Evolutionary conservation across 345 rosid species (phyloP).

Genomic region (Populus euphratica): DNA sequence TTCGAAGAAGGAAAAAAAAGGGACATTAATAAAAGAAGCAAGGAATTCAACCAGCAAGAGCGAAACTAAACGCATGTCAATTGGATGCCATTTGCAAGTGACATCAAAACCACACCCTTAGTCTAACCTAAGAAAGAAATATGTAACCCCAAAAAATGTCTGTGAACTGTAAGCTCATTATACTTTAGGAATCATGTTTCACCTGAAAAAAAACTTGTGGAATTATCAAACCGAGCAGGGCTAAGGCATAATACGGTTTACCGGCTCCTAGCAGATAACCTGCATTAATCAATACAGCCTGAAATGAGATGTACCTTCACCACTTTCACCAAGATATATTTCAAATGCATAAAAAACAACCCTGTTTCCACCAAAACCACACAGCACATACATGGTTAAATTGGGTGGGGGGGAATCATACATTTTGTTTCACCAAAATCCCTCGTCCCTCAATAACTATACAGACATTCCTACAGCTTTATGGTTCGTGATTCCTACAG

Average conservation of each 20-base stretch:
- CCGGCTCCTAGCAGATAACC: slow-evolving; percentile 94
- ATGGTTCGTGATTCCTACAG: not conserved
- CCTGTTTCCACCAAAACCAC: not conserved
- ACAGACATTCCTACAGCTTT: not conserved
- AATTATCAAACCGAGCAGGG: slow-evolving; percentile 61
- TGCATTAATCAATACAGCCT: slow-evolving; percentile 23
- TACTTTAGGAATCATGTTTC: slow-evolving; percentile 7
- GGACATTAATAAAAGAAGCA: not conserved
- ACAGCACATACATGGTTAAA: no score
- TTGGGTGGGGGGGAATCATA: no score
- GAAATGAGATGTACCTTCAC: not conserved
- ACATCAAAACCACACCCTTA: not conserved
- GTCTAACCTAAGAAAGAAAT: not conserved
- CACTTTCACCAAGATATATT: not conserved
- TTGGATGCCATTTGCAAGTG: not conserved
- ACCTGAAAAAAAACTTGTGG: slow-evolving; percentile 95
- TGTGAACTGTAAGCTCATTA: not conserved
- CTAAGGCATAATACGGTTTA: slow-evolving; percentile 84
- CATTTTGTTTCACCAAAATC: no score
- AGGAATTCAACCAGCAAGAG: not conserved
- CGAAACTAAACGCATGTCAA: not conserved
- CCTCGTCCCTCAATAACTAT: not conserved
- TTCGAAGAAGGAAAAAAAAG: not conserved
- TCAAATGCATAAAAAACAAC: not conserved
- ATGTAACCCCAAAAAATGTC: not conserved